These are phyloP conservation scores for Suillus luteus DNA, from an alignment of 768 basidiomycete species.

Conservation along the genomic window DNA sequence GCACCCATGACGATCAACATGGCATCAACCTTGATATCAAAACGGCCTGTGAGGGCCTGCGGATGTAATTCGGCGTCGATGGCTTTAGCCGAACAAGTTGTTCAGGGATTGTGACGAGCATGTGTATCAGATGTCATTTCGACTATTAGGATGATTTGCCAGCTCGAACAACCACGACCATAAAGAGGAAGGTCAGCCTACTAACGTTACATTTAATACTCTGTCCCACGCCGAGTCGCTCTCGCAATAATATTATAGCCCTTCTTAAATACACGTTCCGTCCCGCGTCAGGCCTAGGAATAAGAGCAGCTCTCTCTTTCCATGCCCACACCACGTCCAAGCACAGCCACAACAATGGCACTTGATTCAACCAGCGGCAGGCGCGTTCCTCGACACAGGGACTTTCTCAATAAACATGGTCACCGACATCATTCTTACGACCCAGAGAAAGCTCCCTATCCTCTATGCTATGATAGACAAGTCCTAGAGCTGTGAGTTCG, in stretches of 20 bases:
- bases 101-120: neutral
- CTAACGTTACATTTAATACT: conserved; percentile 3
- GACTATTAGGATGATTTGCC: neutral
- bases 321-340: conserved; percentile 25
- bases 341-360: conserved; percentile 21
- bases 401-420: conserved; percentile 63
- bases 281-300: neutral
- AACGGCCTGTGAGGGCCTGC: neutral
- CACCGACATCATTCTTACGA: conserved; percentile 68
- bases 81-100: neutral
- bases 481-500: conserved; percentile 66
- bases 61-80: conserved; percentile 2
- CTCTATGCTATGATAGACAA: conserved; percentile 66
- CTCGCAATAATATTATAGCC: conserved; percentile 5
- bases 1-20: neutral
- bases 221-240: conserved; percentile 16
- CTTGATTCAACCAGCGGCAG: conserved; percentile 38
- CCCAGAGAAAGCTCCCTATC: conserved; percentile 79
- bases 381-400: conserved; percentile 45
- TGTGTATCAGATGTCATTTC: neutral
- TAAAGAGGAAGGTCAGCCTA: neutral
- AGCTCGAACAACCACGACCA: neutral
- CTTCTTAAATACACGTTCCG: conserved; percentile 9
- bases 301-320: conserved; percentile 21
- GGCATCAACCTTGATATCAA: neutral